Evolutionary conservation across 192 early-diverging fungal genomes (phyloP).

Genomic region (Cetraspora pellucida): DNA sequence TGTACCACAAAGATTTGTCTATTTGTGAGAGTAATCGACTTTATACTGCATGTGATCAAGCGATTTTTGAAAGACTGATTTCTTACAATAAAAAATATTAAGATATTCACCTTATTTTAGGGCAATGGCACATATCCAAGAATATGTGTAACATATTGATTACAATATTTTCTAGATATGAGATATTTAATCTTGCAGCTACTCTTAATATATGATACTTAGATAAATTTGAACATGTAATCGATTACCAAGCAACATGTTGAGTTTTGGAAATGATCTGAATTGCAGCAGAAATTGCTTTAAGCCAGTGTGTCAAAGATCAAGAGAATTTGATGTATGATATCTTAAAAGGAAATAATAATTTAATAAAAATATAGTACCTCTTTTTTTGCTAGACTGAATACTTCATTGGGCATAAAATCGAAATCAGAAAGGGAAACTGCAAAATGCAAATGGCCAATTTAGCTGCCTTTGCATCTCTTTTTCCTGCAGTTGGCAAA

Average conservation of each 20-base stretch:
- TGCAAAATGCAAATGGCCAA: not conserved
- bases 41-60: too few relatives aligned
- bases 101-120: too few relatives aligned
- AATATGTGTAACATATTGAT: not conserved
- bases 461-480: not conserved
- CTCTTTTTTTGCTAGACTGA: too few relatives aligned
- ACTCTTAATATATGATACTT: constrained; percentile 1
- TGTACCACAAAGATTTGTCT: too few relatives aligned
- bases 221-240: constrained; percentile 14
- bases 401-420: not conserved
- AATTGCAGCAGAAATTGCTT: not conserved
- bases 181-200: too few relatives aligned
- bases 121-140: constrained; percentile 4
- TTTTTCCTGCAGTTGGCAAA: not conserved
- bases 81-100: too few relatives aligned
- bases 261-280: constrained; percentile 14
- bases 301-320: not conserved
- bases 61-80: too few relatives aligned
- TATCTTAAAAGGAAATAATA: not conserved
- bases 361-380: too few relatives aligned
- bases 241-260: not conserved
- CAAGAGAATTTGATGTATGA: too few relatives aligned
- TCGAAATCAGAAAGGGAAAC: not conserved
- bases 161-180: constrained; percentile 3
- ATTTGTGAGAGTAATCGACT: too few relatives aligned